Evolutionary conservation across 2,329 filamentous ascomycete genomes (phyloP), one percentile per base, ranked within the genome.

Genomic region (Fusarium caatingaense): DNA sequence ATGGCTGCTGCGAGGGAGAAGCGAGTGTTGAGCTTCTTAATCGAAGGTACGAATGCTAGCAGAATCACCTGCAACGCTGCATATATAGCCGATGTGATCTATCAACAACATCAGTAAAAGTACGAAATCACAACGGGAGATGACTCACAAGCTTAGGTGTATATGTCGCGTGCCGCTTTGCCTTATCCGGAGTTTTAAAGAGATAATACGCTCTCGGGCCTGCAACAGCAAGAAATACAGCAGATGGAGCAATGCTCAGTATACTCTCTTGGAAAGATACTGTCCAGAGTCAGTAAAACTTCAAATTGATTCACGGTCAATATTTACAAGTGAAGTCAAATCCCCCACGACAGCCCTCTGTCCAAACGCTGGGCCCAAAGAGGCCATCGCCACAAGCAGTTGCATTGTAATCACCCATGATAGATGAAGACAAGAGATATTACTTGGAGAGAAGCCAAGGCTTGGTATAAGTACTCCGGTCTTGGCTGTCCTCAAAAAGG

Each of bases 251-350:
- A 2, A 74, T 70, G 7, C 61, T 71, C 9, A 78, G 46, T n/a
- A 77, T 71, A 25, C 73, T 77, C 25, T 78, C 76, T 49, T 78
- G 66, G 18, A 78, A 78, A 0, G 74, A 56, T n/a, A 78, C 77
- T 78, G 10, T 2, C 18, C 0, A 16, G n/a, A 41, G 23, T 5
- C 2, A 5, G 32, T 75, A 27, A 18, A 2, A 8, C 18, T 8
- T 3, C 6, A 12, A 5, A 5, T 16, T 9, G 34, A 18, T 50
- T 40, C 9, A n/a, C 3, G 8, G 13, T 21, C 10, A 21, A 21
- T 18, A 8, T 72, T 50, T 53, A 77, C 77, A 50, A n/a, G 76
- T 77, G 48, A 78, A 77, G 46, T 78, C 77, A 16, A 78, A 78
- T 3, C 77, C 77, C 7, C 76, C 76, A 15, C 77, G 75, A 67